A percentile compares a stretch with the other conserved stretches of the same genome.
Conservation (phyloP, 106 monocot species). For the Dioscorea dumetorum region DNA sequence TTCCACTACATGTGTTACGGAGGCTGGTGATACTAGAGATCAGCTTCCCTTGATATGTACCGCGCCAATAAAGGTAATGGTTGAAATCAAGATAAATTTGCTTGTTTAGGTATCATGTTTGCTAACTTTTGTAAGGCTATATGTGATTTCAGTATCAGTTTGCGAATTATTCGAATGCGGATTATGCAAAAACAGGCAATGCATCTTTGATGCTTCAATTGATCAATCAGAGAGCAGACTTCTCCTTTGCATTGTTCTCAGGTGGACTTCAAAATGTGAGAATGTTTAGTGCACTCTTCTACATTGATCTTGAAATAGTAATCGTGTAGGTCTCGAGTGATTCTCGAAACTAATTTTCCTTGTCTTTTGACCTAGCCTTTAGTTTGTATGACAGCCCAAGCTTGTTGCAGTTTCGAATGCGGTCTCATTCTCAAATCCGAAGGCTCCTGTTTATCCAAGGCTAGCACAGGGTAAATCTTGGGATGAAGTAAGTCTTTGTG, state of each 20-base stretch:
- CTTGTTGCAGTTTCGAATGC: constrained; percentile 68
- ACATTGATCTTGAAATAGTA: too few relatives aligned
- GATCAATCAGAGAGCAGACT: constrained; percentile 88
- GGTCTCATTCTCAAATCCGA: constrained; percentile 73
- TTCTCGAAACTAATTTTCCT: not conserved
- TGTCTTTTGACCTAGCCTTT: not conserved
- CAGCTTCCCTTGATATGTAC: constrained; percentile 64
- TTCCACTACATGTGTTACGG: constrained; percentile 45
- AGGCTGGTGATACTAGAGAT: constrained; percentile 20
- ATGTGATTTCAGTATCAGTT: constrained; percentile 55
- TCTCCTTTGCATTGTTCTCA: constrained; percentile 83
- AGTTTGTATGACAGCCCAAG: constrained; percentile 62
- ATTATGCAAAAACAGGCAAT: constrained; percentile 53
- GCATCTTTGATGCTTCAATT: constrained; percentile 44
- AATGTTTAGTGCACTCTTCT: not conserved
- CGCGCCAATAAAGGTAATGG: constrained; percentile 73
- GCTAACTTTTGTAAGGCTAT: not conserved
- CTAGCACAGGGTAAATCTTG: constrained; percentile 82
- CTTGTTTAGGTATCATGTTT: not conserved
- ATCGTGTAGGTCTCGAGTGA: too few relatives aligned
- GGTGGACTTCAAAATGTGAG: constrained; percentile 74
- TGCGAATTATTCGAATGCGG: constrained; percentile 55
- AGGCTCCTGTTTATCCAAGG: constrained; percentile 85
- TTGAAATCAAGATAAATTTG: not conserved
- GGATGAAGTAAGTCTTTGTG: constrained; percentile 54